Percentiles rank a stretch among this genome's conserved stretches.
phyloP scores from a whole-genome alignment of 306 rosid genomes.

The Datisca glomerata region DNA sequence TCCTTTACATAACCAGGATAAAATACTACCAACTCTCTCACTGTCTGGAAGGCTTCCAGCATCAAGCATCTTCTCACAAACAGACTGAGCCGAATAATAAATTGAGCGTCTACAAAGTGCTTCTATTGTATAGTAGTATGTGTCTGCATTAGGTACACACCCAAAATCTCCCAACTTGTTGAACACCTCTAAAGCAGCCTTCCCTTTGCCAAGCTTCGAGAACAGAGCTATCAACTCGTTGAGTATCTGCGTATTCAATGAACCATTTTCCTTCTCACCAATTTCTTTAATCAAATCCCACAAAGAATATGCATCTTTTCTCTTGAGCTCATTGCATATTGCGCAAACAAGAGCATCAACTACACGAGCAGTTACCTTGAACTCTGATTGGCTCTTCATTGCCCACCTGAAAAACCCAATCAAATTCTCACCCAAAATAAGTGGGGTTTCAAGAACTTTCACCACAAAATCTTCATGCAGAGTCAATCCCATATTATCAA shows the following conservation, averaged over 20 bases:
- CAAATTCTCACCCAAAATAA: conserved; percentile 39
- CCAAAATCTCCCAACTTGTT: conserved; percentile 37
- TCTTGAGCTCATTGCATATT: conserved; percentile 18
- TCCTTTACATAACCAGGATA: conserved; percentile 65
- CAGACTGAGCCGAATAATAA: conserved; percentile 42
- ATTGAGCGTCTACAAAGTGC: conserved; percentile 43
- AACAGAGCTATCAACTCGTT: conserved; percentile 37
- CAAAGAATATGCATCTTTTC: conserved; percentile 28
- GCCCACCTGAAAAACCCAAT: conserved; percentile 60
- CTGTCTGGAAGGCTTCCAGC: conserved; percentile 30
- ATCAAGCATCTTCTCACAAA: conserved; percentile 52
- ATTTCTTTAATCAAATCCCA: conserved; percentile 63
- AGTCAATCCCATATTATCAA: conserved; percentile 30
- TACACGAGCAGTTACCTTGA: conserved; percentile 20
- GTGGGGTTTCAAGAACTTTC: conserved; percentile 35
- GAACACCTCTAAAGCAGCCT: conserved; percentile 50
- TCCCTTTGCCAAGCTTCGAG: conserved; percentile 63
- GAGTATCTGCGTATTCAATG: conserved; percentile 26
- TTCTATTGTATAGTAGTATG: conserved; percentile 44
- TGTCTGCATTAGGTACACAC: conserved; percentile 44
- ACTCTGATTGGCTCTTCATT: conserved; percentile 31
- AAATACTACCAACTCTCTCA: conserved; percentile 43
- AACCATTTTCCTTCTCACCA: conserved; percentile 28
- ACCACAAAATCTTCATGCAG: conserved; percentile 33
- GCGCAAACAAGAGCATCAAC: conserved; percentile 34